Conservation (phyloP, 495 filamentous ascomycete species). For the Penicillium ucsense region DNA sequence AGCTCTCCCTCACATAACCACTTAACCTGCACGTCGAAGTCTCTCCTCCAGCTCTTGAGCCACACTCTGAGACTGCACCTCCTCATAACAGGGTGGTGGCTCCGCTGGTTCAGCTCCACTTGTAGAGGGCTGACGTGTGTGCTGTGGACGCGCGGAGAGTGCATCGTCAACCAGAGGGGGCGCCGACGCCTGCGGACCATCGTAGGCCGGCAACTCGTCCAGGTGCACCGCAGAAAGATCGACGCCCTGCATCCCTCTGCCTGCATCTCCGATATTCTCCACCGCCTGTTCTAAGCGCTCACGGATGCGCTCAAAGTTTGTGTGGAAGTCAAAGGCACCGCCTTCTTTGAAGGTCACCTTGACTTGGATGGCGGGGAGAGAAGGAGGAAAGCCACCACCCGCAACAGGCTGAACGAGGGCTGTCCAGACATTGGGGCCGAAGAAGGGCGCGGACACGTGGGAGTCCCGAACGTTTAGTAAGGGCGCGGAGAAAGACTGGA, state of each 20-base stretch:
- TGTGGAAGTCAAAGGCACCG: slow-evolving; percentile 85
- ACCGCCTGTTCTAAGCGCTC: slow-evolving; percentile 72
- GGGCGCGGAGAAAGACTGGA: slow-evolving; percentile 84
- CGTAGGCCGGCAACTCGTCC: slow-evolving; percentile 80
- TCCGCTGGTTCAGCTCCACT: slow-evolving; percentile 48
- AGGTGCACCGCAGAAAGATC: slow-evolving; percentile 54
- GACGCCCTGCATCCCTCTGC: slow-evolving; percentile 38
- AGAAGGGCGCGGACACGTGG: slow-evolving; percentile 85
- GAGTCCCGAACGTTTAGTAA: slow-evolving; percentile 78
- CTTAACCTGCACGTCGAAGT: slow-evolving; percentile 27
- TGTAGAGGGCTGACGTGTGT: slow-evolving; percentile 9
- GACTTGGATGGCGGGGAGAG: slow-evolving; percentile 60
- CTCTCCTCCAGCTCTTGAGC: slow-evolving; percentile 46
- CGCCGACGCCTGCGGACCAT: slow-evolving; percentile 19
- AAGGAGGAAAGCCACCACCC: slow-evolving; percentile 76
- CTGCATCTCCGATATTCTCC: slow-evolving; percentile 50
- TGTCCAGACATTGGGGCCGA: slow-evolving; percentile 92
- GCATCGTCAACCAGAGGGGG: slow-evolving; percentile 1
- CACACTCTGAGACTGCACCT: slow-evolving; percentile 75
- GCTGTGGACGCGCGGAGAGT: slow-evolving; percentile 4
- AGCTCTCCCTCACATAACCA: background rate
- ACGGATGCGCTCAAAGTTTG: slow-evolving; percentile 73
- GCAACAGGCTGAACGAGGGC: slow-evolving; percentile 68
- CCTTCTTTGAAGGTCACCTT: slow-evolving; percentile 90
- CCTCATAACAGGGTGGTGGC: slow-evolving; percentile 89